These are phyloP conservation scores for Xylaria sp. DNA, from an alignment of 2,329 filamentous ascomycete species.

Conservation along the genomic window DNA sequence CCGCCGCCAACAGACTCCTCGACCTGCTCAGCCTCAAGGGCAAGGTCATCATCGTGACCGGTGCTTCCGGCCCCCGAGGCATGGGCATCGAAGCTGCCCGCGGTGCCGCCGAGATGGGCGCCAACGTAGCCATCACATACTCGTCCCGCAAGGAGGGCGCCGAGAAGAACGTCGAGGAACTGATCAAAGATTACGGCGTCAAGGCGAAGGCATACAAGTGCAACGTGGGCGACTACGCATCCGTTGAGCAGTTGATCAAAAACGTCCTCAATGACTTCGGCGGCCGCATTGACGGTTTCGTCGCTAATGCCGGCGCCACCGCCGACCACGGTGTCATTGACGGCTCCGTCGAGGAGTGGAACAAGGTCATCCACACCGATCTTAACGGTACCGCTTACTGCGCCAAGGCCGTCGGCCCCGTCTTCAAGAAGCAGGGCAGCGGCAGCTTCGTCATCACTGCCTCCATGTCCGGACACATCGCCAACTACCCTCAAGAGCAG, in stretches of 20 bases:
- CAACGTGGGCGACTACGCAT: slow-evolving; percentile 49
- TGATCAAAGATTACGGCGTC: slow-evolving; percentile 61
- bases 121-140: slow-evolving; percentile 67
- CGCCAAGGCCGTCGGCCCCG: slow-evolving; percentile 52
- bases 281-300: slow-evolving; percentile 66
- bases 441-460: slow-evolving; percentile 61
- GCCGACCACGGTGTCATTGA: slow-evolving; percentile 53
- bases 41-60: slow-evolving; percentile 66
- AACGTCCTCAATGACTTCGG: slow-evolving; percentile 70
- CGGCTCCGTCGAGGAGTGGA: slow-evolving; percentile 52
- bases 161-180: slow-evolving; percentile 59
- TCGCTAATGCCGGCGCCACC: slow-evolving; percentile 65
- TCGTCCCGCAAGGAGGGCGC: slow-evolving; percentile 64
- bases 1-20: slow-evolving; percentile 51
- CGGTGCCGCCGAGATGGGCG: slow-evolving; percentile 66
- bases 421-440: slow-evolving; percentile 56
- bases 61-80: slow-evolving; percentile 63
- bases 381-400: slow-evolving; percentile 63
- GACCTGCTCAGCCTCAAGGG: slow-evolving; percentile 69
- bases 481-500: slow-evolving; percentile 61
- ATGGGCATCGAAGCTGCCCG: slow-evolving; percentile 66
- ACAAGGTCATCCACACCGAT: slow-evolving; percentile 54
- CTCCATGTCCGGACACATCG: slow-evolving; percentile 61
- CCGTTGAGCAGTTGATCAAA: slow-evolving; percentile 49
- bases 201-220: slow-evolving; percentile 59